A percentile compares a stretch with the other conserved stretches of the same genome.
Evolutionary conservation across 2,329 filamentous ascomycete species (phyloP).

Genomic region (Fusarium udum): DNA sequence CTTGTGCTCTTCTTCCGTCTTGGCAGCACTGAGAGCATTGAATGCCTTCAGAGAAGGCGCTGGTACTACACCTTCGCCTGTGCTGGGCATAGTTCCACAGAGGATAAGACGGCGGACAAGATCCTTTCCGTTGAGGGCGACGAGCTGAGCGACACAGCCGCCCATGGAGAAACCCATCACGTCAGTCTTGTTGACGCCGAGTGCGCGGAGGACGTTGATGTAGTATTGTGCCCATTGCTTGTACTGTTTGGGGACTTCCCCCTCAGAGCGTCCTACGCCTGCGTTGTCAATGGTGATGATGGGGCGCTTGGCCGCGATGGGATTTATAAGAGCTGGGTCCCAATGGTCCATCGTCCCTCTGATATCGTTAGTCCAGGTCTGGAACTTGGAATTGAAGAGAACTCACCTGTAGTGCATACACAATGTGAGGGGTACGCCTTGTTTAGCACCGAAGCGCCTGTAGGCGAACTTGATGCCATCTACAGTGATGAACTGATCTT

Average conservation of each 20-base stretch:
- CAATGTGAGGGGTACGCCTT: slow-evolving; percentile 47
- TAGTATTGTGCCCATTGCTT: slow-evolving; percentile 47
- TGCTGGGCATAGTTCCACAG: slow-evolving; percentile 55
- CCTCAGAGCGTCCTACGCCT: slow-evolving; percentile 57
- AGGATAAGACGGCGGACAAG: slow-evolving; percentile 54
- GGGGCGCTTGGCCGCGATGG: slow-evolving; percentile 52
- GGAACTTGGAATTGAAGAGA: not conserved
- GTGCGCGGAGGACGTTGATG: slow-evolving; percentile 48
- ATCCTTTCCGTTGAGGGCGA: slow-evolving; percentile 52
- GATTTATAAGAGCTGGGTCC: slow-evolving; percentile 57
- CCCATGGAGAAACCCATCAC: slow-evolving; percentile 62
- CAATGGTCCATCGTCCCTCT: slow-evolving; percentile 53
- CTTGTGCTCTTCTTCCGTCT: slow-evolving; percentile 47
- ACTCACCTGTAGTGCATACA: slow-evolving; percentile 47
- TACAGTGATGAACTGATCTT: slow-evolving; percentile 44
- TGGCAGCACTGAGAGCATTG: slow-evolving; percentile 46
- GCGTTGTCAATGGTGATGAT: slow-evolving; percentile 59
- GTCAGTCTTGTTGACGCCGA: slow-evolving; percentile 53
- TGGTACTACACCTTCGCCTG: slow-evolving; percentile 46
- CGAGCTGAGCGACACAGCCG: slow-evolving; percentile 56
- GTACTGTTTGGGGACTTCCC: slow-evolving; percentile 50
- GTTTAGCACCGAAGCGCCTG: slow-evolving; percentile 42
- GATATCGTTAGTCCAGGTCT: not conserved
- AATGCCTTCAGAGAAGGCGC: slow-evolving; percentile 47
- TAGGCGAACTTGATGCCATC: slow-evolving; percentile 47